Conservation (phyloP, 2,329 filamentous ascomycete species). For the Hymenoscyphus repandus region DNA sequence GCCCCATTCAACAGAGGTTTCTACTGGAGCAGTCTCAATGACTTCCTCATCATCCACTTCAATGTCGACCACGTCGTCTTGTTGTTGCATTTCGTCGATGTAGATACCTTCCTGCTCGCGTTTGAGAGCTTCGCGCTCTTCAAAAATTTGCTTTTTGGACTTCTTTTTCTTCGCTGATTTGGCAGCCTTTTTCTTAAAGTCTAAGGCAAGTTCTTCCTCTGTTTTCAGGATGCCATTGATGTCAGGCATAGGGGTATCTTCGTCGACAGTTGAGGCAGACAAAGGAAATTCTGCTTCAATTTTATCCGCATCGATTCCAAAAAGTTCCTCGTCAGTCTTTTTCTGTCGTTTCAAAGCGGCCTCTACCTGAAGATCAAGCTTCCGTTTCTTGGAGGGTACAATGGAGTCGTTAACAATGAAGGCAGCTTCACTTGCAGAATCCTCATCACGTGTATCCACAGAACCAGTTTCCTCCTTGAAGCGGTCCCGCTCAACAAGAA, state of each 20-base stretch:
- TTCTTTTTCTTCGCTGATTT: slow-evolving; percentile 58
- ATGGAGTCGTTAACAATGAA: slow-evolving; percentile 56
- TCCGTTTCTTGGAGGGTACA: slow-evolving; percentile 61
- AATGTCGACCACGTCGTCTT: slow-evolving; percentile 32
- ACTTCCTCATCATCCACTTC: slow-evolving; percentile 29
- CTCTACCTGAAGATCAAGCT: slow-evolving; percentile 64
- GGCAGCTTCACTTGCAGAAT: slow-evolving; percentile 68
- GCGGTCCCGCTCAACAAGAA: slow-evolving; percentile 10
- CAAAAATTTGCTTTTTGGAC: slow-evolving; percentile 70
- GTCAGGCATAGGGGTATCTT: slow-evolving; percentile 45
- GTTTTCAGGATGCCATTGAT: slow-evolving; percentile 45
- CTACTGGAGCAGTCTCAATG: slow-evolving; percentile 32
- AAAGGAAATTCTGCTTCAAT: slow-evolving; percentile 46
- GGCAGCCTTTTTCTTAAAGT: slow-evolving; percentile 52
- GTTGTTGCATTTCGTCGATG: slow-evolving; percentile 36
- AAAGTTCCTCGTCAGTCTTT: slow-evolving; percentile 73
- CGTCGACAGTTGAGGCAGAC: slow-evolving; percentile 32
- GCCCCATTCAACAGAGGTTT: slow-evolving; percentile 50
- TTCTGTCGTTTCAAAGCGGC: slow-evolving; percentile 73
- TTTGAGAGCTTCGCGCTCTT: slow-evolving; percentile 59
- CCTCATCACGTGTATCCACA: slow-evolving; percentile 51
- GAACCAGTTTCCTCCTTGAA: slow-evolving; percentile 19
- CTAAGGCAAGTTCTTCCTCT: slow-evolving; percentile 38
- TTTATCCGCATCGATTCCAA: slow-evolving; percentile 55
- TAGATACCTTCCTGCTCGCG: slow-evolving; percentile 45